phyloP scores from a whole-genome alignment of 768 basidiomycete species.

The Boletus sensibilis region DNA sequence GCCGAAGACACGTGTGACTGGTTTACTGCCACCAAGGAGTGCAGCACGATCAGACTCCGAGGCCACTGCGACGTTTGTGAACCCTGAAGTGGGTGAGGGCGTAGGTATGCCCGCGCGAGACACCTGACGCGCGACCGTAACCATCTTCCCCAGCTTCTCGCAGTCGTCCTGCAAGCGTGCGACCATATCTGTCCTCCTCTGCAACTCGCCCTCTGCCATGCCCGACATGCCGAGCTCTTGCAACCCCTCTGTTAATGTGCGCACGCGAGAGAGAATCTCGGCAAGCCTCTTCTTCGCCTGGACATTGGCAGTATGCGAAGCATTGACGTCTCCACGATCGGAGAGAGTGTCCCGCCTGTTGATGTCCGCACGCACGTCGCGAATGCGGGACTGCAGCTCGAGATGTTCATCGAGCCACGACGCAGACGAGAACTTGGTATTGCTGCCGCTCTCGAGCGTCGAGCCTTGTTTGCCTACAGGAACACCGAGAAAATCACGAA shows the following conservation, averaged over 20 bases:
- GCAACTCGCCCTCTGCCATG: constrained; percentile 89
- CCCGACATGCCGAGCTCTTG: constrained; percentile 62
- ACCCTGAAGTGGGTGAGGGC: constrained; percentile 29
- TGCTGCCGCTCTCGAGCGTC: constrained; percentile 26
- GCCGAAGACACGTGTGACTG: constrained; percentile 79
- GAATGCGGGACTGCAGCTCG: constrained; percentile 70
- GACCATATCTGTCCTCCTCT: constrained; percentile 86
- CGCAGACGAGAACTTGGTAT: constrained; percentile 63
- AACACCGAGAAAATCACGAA: constrained; percentile 85
- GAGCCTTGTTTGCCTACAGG: constrained; percentile 58
- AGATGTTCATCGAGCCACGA: constrained; percentile 91
- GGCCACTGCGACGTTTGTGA: constrained; percentile 33
- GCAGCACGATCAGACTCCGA: constrained; percentile 63
- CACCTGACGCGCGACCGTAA: constrained; percentile 66
- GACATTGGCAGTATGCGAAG: constrained; percentile 77
- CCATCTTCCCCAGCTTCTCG: constrained; percentile 83
- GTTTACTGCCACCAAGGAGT: constrained; percentile 53
- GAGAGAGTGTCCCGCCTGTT: constrained; percentile 85
- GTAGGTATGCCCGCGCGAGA: constrained; percentile 36
- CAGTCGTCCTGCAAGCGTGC: constrained; percentile 87
- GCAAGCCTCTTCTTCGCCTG: constrained; percentile 85
- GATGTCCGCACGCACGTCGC: constrained; percentile 82
- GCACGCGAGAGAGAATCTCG: constrained; percentile 70
- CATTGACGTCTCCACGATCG: constrained; percentile 67
- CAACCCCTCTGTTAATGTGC: constrained; percentile 66